These are phyloP conservation scores for Collariella sp. DNA, from an alignment of 495 filamentous ascomycete species.

Conservation along the genomic window DNA sequence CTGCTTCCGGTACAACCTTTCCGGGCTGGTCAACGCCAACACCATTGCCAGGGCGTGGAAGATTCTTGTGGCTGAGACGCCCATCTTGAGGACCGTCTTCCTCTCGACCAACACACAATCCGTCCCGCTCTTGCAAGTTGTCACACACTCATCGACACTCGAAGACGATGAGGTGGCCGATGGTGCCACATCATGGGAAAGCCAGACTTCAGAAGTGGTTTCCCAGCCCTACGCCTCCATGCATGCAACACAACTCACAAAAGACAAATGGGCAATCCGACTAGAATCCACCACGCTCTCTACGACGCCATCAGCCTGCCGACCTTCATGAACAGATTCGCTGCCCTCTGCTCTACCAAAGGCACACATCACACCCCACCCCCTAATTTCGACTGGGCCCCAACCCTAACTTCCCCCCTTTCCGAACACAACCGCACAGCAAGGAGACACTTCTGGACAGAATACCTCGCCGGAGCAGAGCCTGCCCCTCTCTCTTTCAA, in stretches of 20 bases:
- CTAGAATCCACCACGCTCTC: slow-evolving; percentile 65
- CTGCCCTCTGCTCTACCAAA: slow-evolving; percentile 12
- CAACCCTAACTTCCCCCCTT: background rate
- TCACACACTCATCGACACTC: background rate
- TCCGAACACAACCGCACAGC: slow-evolving; percentile 9
- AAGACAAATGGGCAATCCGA: slow-evolving; percentile 20
- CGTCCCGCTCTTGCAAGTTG: slow-evolving; percentile 46
- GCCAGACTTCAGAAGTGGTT: background rate
- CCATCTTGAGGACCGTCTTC: slow-evolving; percentile 57
- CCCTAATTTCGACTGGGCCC: background rate
- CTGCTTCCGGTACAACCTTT: slow-evolving; percentile 47
- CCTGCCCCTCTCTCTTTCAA: background rate
- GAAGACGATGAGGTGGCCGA: background rate
- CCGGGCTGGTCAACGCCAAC: slow-evolving; percentile 27
- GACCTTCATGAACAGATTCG: slow-evolving; percentile 35
- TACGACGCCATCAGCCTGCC: slow-evolving; percentile 68
- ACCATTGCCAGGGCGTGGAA: slow-evolving; percentile 47
- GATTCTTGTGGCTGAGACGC: slow-evolving; percentile 40
- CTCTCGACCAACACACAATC: slow-evolving; percentile 35
- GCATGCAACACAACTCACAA: background rate
- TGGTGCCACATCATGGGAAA: slow-evolving; percentile 2
- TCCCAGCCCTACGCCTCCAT: slow-evolving; percentile 11
- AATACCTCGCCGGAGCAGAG: slow-evolving; percentile 35
- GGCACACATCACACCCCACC: background rate
- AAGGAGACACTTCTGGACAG: slow-evolving; percentile 44